Conservation (phyloP, 345 rosid species). For the Dipteronia sinensis region DNA sequence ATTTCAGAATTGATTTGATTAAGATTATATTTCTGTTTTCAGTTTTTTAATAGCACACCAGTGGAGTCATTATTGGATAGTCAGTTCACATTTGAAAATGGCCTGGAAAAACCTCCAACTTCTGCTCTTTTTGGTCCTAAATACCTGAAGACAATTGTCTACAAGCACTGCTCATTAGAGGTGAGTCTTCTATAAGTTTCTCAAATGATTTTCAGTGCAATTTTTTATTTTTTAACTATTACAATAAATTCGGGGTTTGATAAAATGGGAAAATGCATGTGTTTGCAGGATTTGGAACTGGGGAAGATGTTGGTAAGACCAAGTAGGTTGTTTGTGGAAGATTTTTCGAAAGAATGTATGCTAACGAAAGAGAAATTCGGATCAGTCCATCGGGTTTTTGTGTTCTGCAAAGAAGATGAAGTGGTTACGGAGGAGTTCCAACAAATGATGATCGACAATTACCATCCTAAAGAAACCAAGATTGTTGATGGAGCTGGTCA, state of each 20-base stretch:
- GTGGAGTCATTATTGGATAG: conserved; percentile 17
- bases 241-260: too few species aligned
- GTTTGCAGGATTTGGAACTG: conserved; percentile 32
- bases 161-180: conserved; percentile 21
- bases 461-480: conserved; percentile 26
- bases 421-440: conserved; percentile 34
- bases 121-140: conserved; percentile 25
- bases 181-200: neutral
- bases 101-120: conserved; percentile 24
- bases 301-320: conserved; percentile 36
- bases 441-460: conserved; percentile 22
- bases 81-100: conserved; percentile 12
- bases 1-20: neutral
- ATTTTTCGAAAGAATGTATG: conserved; percentile 19
- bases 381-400: conserved; percentile 30
- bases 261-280: too few species aligned
- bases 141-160: conserved; percentile 7
- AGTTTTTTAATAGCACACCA: conserved; percentile 23
- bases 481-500: conserved; percentile 29
- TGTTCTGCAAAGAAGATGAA: conserved; percentile 35
- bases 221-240: neutral
- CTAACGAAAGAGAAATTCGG: conserved; percentile 34
- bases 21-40: too few species aligned
- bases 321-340: conserved; percentile 29
- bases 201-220: too few species aligned